Conservation (phyloP, 768 basidiomycete species). For the Tricholoma furcatifolium region DNA sequence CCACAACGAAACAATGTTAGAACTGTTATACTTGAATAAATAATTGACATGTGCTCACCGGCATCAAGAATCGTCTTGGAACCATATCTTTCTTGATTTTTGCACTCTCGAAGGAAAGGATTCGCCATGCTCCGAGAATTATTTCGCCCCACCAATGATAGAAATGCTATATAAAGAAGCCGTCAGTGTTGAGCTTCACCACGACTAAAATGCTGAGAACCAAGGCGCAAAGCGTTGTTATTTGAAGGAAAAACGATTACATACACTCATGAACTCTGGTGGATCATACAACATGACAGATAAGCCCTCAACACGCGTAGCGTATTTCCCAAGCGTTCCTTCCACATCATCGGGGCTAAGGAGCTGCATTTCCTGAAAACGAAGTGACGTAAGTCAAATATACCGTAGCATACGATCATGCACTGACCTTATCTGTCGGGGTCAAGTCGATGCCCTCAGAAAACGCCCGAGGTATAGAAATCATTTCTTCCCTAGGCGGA, state of each 20-base stretch:
- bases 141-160: slow-evolving; percentile 51
- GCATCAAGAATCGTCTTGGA: slow-evolving; percentile 34
- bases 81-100: slow-evolving; percentile 17
- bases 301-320: slow-evolving; percentile 22
- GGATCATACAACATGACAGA: slow-evolving; percentile 30
- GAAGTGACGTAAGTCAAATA: slow-evolving; percentile 6
- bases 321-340: slow-evolving; percentile 20
- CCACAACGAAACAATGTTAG: neutral
- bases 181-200: neutral
- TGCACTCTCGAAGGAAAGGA: slow-evolving; percentile 30
- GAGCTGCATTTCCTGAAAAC: slow-evolving; percentile 26
- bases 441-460: slow-evolving; percentile 21
- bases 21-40: neutral
- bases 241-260: neutral
- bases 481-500: slow-evolving; percentile 44
- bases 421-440: slow-evolving; percentile 31
- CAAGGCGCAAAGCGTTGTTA: neutral
- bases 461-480: slow-evolving; percentile 24
- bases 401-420: too few species aligned
- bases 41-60: slow-evolving; percentile 23
- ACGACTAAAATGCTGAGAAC: neutral
- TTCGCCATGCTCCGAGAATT: slow-evolving; percentile 40
- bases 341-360: slow-evolving; percentile 20
- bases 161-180: slow-evolving; percentile 33
- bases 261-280: slow-evolving; percentile 24